Base-by-base conservation (phyloP, 495 filamentous ascomycete genomes). In the Bryoglossum gracile region DNA sequence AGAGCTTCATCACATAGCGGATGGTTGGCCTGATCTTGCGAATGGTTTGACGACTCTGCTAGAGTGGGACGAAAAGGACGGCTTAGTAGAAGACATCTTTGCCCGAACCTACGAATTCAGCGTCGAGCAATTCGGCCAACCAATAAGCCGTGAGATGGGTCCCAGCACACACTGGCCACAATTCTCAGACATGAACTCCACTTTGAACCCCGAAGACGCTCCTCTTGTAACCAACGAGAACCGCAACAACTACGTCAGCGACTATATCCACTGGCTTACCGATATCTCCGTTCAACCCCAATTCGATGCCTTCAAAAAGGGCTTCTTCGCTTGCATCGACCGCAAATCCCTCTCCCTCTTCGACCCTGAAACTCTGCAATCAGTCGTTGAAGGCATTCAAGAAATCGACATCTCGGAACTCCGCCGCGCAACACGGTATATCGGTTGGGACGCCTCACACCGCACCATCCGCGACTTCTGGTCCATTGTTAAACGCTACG, bases 261-360 rank as follows among this genome's bases (percentile, higher is more conserved):
- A 94, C 62, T 96, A 97, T 65, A 86, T 94, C 53, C 77, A 75
- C 45, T 94, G 86, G 75, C 72, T 97, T 24, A 88, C 86, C 0
- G 73, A 86, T 59, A 77, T 83, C 39, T 89, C 88, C 3, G 75
- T 97, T 37, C 65, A 70, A 0, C 77, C 84, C 2, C 89, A 95
- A 58, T 90, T 78, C 54, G 71, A 81, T 30, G 88, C 91, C 3
- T 96, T 96, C 62, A 70, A 75, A 5, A 75, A 76, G 8, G 88
- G 90, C n/a, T 94, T 96, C 70, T 79, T 76, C 57, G 73, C 80
- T 2, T 86, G 86, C 57, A 68, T 95, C 28, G 75, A 86, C 53
- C 74, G 71, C 3, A 79, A 80, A 22, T 80, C 83, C 0, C 64
- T 94, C 3, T 71, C 73, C 0, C 76, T 95, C 28, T 84, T 94